Evolutionary conservation across 1,139 yeast genomes (phyloP), one percentile per base, ranked within the genome.

Genomic region (Hyphopichia fennica): DNA sequence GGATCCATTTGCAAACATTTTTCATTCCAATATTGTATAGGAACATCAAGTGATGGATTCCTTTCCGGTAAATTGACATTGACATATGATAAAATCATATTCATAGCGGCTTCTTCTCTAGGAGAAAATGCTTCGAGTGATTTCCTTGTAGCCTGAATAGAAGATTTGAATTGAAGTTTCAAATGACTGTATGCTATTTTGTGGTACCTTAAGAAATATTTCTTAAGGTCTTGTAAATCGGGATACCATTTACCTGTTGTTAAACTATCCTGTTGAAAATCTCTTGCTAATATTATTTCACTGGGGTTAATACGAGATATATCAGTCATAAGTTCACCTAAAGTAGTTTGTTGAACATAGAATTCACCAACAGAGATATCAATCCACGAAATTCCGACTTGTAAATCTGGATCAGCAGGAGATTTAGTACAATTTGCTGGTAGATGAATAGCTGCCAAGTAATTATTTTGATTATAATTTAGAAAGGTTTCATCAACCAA

Each of bases 291-390:
- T 6, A 84, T 58, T 13, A 87, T 73, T 53, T 87, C 96, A 41
- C 81, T 72, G 1, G 96, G 95, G 40, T 68, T 70, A 4, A 87
- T 78, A 35, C 95, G 65, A 0, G 87, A 68, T 2, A 87, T 60
- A 45, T 83, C 87, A 3, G 86, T 72, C 44, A 76, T 66, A 4
- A 87, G 57, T n/a, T 77, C 77, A 4, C 66, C 70, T 17, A 79
- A 54, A 0, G 77, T 74, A 0, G 90, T 81, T 35, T 79, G 79
- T 52, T 87, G 87, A 3, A 82, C 82, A 53, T 72, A 80, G 38
- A 89, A 79, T 30, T 81, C 84, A 0, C 98, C 98, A 1, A 93
- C 81, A 0, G 95, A 85, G 1, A 93, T 69, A 60, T 93, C 98
- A 30, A 86, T 77, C 99, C 99, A 93, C 16, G 93, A 79, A 4